Base-by-base conservation (phyloP, 108 stramenopile genomes). In the Skeletonema tropicum region DNA sequence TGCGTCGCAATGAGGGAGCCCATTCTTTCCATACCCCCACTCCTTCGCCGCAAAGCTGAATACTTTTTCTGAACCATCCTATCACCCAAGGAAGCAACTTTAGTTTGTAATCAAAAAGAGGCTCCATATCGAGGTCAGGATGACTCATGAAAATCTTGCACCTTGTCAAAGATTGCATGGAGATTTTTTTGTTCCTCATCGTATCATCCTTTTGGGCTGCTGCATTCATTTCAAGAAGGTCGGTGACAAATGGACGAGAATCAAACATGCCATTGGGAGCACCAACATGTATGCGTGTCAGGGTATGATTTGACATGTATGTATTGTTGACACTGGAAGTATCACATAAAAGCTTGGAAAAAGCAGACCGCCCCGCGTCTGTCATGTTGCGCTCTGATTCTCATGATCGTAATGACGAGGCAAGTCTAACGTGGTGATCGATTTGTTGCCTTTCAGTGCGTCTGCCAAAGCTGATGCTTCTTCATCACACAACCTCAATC, bases 291-390 rank as follows among this genome's bases (percentile, higher is more conserved):
- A 29, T 29, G 26, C 2, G 1, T 3, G 19, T 21, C 8, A 67
- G 66, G 5, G 66, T 67, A 49, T 67, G 66, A 41, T 67, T 55
- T 5, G 66, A 67, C 8, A 58, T 3, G 66, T 60, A 67, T 6
- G 66, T 67, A 15, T 58, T 67, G 9, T 67, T 58, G 66, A 67
- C n/a, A 8, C 55, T 67, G 17, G 66, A 60, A 30, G 66, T 57
- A 67, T 67, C 66, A 58, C 26, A 29, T 29, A 29, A 2, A 29
- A 29, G 26, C 26, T 29, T 29, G 26, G 26, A 29, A 29, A 29
- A 49, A 67, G 66, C 66, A 8, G 66, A 14, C 66, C 66, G 57
- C 6, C 35, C 35, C 35, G 35, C 35, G 6, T 35, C 35, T 8
- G 35, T 6, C 35, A 35, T 35, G 6, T 35, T 8, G 8, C 35